phyloP scores from a whole-genome alignment of 495 filamentous ascomycete genomes.

The Penicillium pancosmium region DNA sequence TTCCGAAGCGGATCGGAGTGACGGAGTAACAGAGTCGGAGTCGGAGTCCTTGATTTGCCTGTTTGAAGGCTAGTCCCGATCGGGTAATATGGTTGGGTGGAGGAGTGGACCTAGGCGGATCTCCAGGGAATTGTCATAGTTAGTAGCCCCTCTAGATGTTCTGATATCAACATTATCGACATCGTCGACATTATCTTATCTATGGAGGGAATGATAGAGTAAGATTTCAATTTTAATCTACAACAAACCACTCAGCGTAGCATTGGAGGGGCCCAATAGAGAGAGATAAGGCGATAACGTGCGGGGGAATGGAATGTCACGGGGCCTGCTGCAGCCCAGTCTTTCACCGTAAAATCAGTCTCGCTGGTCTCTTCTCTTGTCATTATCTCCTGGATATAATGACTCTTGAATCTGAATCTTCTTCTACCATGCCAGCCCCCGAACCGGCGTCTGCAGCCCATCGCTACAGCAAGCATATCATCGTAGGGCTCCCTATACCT shows the following conservation, averaged over 20 bases:
- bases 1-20: constrained; percentile 19
- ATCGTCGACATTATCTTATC: not conserved
- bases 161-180: not conserved
- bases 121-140: not conserved
- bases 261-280: not conserved
- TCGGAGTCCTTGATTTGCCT: too few relatives aligned
- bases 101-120: not conserved
- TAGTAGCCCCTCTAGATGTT: not conserved
- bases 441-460: constrained; percentile 27
- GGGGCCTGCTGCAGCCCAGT: constrained; percentile 2
- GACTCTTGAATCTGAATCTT: constrained; percentile 28
- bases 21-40: not conserved
- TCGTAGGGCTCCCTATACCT: constrained; percentile 28
- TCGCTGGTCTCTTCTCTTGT: constrained; percentile 8
- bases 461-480: constrained; percentile 47
- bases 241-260: not conserved
- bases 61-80: not conserved
- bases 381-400: constrained; percentile 5
- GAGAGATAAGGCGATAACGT: constrained; percentile 35
- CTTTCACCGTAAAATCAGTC: constrained; percentile 6
- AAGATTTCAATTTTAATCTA: too few relatives aligned
- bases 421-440: constrained; percentile 24
- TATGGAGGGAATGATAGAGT: constrained; percentile 1
- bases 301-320: constrained; percentile 22
- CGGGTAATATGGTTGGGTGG: not conserved